These are phyloP conservation scores for Phytophthora idaei DNA, from an alignment of 352 stramenopile species.

Conservation along the genomic window DNA sequence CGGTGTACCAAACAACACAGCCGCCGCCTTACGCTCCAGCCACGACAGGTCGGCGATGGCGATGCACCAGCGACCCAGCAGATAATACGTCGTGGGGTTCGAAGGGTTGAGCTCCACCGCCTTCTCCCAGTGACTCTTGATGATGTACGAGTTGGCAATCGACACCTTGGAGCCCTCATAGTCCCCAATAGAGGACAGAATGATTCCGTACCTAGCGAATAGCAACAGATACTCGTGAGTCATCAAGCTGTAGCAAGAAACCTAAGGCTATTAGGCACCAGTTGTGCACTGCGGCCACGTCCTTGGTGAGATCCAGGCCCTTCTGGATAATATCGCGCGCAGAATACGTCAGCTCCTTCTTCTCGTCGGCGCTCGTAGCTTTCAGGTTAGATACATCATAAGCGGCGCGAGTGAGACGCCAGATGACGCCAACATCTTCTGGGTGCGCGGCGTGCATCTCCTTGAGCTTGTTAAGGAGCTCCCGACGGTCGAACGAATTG, in stretches of 20 bases:
- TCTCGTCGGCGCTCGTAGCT: slow-evolving; percentile 60
- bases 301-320: slow-evolving; percentile 51
- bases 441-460: slow-evolving; percentile 58
- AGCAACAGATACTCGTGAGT: slow-evolving; percentile 8
- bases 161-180: slow-evolving; percentile 88
- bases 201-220: slow-evolving; percentile 70
- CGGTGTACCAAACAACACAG: slow-evolving; percentile 81
- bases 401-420: slow-evolving; percentile 63
- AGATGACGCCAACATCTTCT: slow-evolving; percentile 65
- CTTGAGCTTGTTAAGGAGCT: slow-evolving; percentile 70
- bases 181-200: slow-evolving; percentile 82
- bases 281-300: slow-evolving; percentile 79
- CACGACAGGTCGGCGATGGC: slow-evolving; percentile 85
- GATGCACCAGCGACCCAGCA: slow-evolving; percentile 86
- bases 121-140: slow-evolving; percentile 85
- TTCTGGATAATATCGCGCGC: slow-evolving; percentile 66
- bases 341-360: slow-evolving; percentile 79
- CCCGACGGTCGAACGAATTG: slow-evolving; percentile 69
- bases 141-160: slow-evolving; percentile 83
- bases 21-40: slow-evolving; percentile 84
- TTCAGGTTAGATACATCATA: slow-evolving; percentile 73
- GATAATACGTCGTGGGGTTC: slow-evolving; percentile 78
- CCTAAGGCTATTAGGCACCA: slow-evolving; percentile 42
- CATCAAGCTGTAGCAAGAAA: not conserved
- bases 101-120: slow-evolving; percentile 74